Percentiles rank a stretch among this genome's conserved stretches.
Evolutionary conservation across 1,139 yeast genomes (phyloP).

Genomic region (Candida pseudocylindracea): DNA sequence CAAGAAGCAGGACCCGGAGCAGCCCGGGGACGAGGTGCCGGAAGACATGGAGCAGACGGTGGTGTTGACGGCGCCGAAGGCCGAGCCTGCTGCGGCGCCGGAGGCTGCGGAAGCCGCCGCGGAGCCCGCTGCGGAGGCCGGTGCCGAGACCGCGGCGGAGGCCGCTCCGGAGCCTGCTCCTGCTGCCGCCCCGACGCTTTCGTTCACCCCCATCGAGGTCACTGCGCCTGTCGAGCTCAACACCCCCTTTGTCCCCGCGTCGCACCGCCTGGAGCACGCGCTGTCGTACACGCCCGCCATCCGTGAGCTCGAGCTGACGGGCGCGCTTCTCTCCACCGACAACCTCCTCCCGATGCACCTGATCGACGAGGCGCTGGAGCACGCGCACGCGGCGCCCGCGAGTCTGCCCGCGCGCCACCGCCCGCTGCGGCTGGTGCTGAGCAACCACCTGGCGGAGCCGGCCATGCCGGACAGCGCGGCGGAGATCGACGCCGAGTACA

Average conservation of each 20-base stretch:
- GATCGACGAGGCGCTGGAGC: neutral
- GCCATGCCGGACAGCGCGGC: neutral
- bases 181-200: neutral
- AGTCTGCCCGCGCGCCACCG: conserved; percentile 7
- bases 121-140: neutral
- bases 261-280: neutral
- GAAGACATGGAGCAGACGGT: conserved; percentile 1
- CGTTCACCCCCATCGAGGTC: neutral
- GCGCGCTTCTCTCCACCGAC: no score
- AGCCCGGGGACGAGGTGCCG: conserved; percentile 1
- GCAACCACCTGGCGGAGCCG: conserved; percentile 1
- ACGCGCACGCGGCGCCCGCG: neutral
- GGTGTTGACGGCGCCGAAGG: neutral
- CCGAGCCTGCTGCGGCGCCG: neutral
- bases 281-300: no score
- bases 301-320: no score
- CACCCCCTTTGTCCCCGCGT: neutral
- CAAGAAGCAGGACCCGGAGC: conserved; percentile 2
- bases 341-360: neutral
- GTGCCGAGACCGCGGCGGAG: neutral
- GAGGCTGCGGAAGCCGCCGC: neutral
- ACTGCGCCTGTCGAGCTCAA: neutral
- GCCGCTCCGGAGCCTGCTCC: neutral
- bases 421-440: conserved; percentile 3
- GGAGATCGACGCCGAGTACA: neutral